Evolutionary conservation across 345 rosid species (phyloP).

Genomic region (Combretum micranthum): DNA sequence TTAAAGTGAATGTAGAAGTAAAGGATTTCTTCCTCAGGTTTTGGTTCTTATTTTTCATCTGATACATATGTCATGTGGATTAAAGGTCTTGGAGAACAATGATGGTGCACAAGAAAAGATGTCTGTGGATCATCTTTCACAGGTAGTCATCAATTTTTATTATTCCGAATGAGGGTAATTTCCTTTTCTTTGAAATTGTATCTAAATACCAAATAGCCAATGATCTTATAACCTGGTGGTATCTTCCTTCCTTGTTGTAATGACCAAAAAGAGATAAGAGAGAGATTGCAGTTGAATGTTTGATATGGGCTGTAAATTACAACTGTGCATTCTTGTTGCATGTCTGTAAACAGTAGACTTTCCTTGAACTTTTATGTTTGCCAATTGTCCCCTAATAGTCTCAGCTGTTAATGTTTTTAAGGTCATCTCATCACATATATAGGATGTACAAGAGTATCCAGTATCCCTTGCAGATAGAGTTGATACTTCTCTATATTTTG

Average conservation of each 20-base stretch:
- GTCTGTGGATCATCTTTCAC: constrained; percentile 56
- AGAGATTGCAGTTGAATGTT: background rate
- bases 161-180: background rate
- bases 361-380: background rate
- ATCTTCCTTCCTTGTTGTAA: no score
- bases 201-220: no score
- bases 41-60: background rate
- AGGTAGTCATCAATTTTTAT: constrained; percentile 29
- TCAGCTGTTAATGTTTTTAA: no score
- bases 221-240: no score
- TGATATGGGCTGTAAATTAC: background rate
- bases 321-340: background rate
- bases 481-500: no score
- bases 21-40: background rate
- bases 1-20: background rate
- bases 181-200: no score
- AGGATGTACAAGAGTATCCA: no score
- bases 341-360: background rate
- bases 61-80: constrained; percentile 6
- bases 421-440: no score
- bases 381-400: background rate
- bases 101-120: constrained; percentile 31
- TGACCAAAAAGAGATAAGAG: no score
- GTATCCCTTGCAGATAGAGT: no score
- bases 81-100: constrained; percentile 69